Conservation (phyloP, 371 early-diverging fungal species). For the Actinomucor elegans region DNA sequence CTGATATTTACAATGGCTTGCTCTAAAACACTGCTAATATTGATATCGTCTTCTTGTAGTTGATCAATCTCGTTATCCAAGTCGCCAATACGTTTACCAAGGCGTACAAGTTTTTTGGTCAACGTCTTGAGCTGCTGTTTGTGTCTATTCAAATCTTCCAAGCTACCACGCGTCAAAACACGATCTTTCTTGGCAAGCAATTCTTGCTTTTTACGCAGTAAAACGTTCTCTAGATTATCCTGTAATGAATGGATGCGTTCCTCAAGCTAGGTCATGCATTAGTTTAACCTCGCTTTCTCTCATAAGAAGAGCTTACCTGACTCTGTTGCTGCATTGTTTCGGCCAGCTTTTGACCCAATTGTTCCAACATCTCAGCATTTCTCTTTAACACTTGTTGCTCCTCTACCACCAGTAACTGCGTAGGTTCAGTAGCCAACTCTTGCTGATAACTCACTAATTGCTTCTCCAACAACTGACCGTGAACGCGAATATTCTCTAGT, state of each 20-base stretch:
- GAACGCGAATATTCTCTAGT: conserved; percentile 34
- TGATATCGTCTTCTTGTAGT: conserved; percentile 38
- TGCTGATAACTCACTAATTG: conserved; percentile 56
- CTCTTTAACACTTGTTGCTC: conserved; percentile 59
- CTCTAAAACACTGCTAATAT: conserved; percentile 48
- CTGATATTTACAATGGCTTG: conserved; percentile 44
- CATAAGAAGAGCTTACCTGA: conserved; percentile 41
- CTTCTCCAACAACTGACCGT: conserved; percentile 44
- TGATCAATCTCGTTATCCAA: conserved; percentile 41
- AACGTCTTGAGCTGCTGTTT: conserved; percentile 59
- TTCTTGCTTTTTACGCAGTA: conserved; percentile 62
- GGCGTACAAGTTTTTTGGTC: conserved; percentile 32
- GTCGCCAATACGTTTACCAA: conserved; percentile 35
- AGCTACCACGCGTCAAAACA: conserved; percentile 29
- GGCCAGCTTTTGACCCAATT: conserved; percentile 44
- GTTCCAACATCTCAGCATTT: conserved; percentile 53
- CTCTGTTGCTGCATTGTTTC: conserved; percentile 47
- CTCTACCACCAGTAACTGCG: conserved; percentile 47
- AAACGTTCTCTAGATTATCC: conserved; percentile 66
- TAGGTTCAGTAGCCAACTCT: conserved; percentile 61
- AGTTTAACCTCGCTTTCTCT: too few relatives aligned
- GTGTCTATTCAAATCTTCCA: conserved; percentile 37
- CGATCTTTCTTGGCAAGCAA: conserved; percentile 56
- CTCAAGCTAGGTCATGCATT: conserved; percentile 66
- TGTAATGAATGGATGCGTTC: conserved; percentile 68